Evolutionary conservation across 2,329 filamentous ascomycete genomes (phyloP), one percentile per base, ranked within the genome.

Genomic region (Karstenula rhodostoma): DNA sequence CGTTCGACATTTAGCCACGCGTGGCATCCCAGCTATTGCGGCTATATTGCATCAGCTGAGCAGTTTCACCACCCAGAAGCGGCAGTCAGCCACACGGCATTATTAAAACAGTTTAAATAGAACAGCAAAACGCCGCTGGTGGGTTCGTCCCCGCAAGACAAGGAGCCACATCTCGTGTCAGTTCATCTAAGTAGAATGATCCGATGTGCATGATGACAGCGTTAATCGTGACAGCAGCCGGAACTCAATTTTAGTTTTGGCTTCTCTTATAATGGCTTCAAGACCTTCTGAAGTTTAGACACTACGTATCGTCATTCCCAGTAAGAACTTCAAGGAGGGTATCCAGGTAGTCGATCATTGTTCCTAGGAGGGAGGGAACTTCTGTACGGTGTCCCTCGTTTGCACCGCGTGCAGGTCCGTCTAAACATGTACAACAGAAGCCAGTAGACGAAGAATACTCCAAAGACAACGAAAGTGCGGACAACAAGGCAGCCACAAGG

Each of bases 1-100:
- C 52, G 29, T 55, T 12, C 42, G 47, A 44, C 52, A 60, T 56
- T 60, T 60, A 60, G 27, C 58, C 58, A 60, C 52, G 42, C 52
- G 27, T 25, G 32, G 19, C 25, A 55, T 55, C 52, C 52, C 37
- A 12, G 52, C 22, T 23, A 17, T 55, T 46, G 27, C n/a, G 40
- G 52, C 42, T 55, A 55, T 55, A 55, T 35, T 3, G 19, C 25
- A 55, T 55, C 29, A 55, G 27, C 52, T 46, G 52, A 55, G 52
- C 52, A 23, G n/a, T 19, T 55, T 19, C n/a, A 37, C 27, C 42
- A 47, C 25, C 42, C 19, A 47, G 17, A 47, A 55, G 32, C 23
- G 42, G 40, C 9, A 35, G 19, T 55, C 29, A 44, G 29, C 52
- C 52, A 44, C 42, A 46, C 6, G 19, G 13, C 1, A 8, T 46